Evolutionary conservation across 1,284 basidiomycete genomes (phyloP).

Genomic region (Ceratobasidium theobromae): DNA sequence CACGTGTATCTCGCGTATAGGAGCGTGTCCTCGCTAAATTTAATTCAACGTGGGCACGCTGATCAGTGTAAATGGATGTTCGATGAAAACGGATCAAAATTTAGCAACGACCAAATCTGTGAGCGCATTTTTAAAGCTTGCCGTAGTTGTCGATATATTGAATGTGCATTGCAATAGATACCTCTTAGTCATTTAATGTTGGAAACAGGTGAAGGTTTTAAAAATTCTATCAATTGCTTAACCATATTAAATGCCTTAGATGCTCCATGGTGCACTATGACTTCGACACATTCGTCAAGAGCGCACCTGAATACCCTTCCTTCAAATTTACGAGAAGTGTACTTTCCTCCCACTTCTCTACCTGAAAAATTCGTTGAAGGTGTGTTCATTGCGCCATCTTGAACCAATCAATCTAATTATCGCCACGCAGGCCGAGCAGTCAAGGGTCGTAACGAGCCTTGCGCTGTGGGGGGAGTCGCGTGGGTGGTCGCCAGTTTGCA

Average conservation of each 20-base stretch:
- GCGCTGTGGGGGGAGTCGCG: constrained; percentile 70
- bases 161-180: too few relatives aligned
- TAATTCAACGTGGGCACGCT: too few relatives aligned
- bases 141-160: too few relatives aligned
- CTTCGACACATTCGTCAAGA: constrained; percentile 73
- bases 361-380: constrained; percentile 68
- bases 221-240: constrained; percentile 35
- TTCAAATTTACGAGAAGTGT: constrained; percentile 50
- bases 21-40: too few relatives aligned
- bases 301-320: constrained; percentile 58
- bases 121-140: constrained; percentile 84
- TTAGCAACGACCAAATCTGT: constrained; percentile 63
- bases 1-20: constrained; percentile 37
- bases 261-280: constrained; percentile 83
- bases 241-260: constrained; percentile 55
- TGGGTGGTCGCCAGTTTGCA: constrained; percentile 70
- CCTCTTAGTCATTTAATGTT: constrained; percentile 25
- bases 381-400: constrained; percentile 31
- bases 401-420: not conserved
- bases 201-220: constrained; percentile 13
- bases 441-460: constrained; percentile 84
- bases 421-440: constrained; percentile 50
- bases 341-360: constrained; percentile 59
- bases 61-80: constrained; percentile 82
- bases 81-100: constrained; percentile 77